Evolutionary conservation across 2,329 filamentous ascomycete species (phyloP).

Genomic region (Tolypocladium pustulatum): DNA sequence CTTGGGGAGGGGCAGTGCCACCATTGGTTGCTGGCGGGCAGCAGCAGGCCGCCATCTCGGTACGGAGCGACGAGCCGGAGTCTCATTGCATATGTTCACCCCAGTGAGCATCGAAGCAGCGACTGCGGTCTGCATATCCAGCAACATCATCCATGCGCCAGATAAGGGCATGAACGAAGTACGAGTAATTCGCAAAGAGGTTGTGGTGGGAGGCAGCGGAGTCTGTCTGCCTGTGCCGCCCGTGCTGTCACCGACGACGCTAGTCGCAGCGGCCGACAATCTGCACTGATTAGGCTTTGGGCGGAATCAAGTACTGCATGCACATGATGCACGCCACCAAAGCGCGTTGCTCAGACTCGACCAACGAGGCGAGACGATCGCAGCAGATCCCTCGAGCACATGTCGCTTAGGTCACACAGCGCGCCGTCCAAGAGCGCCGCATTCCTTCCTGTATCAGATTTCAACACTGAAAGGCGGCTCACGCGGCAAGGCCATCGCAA

Average conservation of each 20-base stretch:
- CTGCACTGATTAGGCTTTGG: not conserved
- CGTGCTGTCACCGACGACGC: not conserved
- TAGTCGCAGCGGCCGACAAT: not conserved
- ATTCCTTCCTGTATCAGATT: not conserved
- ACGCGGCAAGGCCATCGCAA: not conserved
- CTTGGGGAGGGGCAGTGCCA: not conserved
- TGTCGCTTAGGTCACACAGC: not conserved
- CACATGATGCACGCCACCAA: not conserved
- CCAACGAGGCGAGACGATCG: not conserved
- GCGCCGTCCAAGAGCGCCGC: not conserved
- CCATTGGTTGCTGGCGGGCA: not conserved
- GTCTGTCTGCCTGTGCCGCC: not conserved
- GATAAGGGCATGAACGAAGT: not conserved
- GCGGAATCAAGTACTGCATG: not conserved
- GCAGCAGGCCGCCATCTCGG: not conserved
- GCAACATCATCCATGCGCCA: not conserved
- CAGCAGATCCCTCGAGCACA: not conserved
- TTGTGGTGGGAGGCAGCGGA: not conserved
- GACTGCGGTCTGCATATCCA: not conserved
- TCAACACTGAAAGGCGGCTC: not conserved
- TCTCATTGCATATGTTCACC: not conserved
- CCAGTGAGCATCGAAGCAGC: not conserved
- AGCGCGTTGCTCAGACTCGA: not conserved
- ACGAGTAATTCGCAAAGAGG: not conserved
- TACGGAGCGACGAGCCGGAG: not conserved